Percentiles rank a stretch among this genome's conserved stretches.
Evolutionary conservation across 2,329 filamentous ascomycete species (phyloP).

Genomic region (Fusarium scirpi): DNA sequence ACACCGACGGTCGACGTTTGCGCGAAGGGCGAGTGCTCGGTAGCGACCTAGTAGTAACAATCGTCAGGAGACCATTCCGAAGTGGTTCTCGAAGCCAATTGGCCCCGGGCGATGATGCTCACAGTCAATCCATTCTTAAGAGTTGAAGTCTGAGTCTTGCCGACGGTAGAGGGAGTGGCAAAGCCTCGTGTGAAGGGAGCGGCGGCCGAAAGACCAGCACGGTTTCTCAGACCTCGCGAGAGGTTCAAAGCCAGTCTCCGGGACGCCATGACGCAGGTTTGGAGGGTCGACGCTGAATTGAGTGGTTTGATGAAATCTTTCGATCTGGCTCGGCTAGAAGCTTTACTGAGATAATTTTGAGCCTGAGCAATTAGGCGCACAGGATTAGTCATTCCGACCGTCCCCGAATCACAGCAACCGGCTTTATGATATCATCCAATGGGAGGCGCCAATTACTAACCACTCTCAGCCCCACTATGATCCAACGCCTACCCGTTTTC

Average conservation of each 20-base stretch:
- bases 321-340: slow-evolving; percentile 59
- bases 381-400: slow-evolving; percentile 57
- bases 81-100: slow-evolving; percentile 54
- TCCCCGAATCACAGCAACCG: slow-evolving; percentile 53
- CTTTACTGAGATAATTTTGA: slow-evolving; percentile 59
- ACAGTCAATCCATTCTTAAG: slow-evolving; percentile 98
- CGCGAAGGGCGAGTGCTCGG: slow-evolving; percentile 97
- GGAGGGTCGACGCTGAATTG: slow-evolving; percentile 62
- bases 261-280: slow-evolving; percentile 84
- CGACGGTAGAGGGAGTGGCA: slow-evolving; percentile 83
- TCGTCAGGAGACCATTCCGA: slow-evolving; percentile 44
- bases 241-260: slow-evolving; percentile 97
- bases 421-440: slow-evolving; percentile 50
- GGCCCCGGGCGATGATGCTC: slow-evolving; percentile 53
- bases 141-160: slow-evolving; percentile 95
- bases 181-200: slow-evolving; percentile 85
- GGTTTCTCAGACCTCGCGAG: slow-evolving; percentile 88
- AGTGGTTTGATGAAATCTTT: slow-evolving; percentile 69
- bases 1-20: slow-evolving; percentile 98
- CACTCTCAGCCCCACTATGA: slow-evolving; percentile 29
- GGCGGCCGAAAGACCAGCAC: slow-evolving; percentile 83
- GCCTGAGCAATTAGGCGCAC: slow-evolving; percentile 57
- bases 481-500: slow-evolving; percentile 37
- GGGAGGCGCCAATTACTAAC: slow-evolving; percentile 51
- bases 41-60: slow-evolving; percentile 78